Percentiles rank a stretch among this genome's conserved stretches.
These are phyloP conservation scores for Hortaea sp. DNA, from an alignment of 2,329 filamentous ascomycete species.

Conservation along the genomic window DNA sequence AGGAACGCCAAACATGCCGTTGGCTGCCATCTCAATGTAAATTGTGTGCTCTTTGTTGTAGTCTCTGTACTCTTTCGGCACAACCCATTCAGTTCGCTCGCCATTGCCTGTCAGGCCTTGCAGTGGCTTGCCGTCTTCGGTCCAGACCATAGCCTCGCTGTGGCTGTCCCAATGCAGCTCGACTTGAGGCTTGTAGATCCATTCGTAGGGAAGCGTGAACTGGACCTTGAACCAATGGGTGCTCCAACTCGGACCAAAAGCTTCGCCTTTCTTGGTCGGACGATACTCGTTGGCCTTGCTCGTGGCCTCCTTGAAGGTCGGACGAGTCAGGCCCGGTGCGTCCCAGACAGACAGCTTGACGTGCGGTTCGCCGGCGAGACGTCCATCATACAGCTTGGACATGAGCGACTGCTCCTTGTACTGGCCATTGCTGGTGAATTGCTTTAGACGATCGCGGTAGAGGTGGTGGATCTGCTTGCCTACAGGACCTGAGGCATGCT, in stretches of 20 bases:
- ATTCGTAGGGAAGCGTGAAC: constrained; percentile 63
- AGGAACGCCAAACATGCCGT: constrained; percentile 95
- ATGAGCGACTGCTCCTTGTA: constrained; percentile 27
- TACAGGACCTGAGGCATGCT: constrained; percentile 42
- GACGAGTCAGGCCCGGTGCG: constrained; percentile 67
- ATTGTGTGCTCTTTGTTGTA: constrained; percentile 71
- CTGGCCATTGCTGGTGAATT: constrained; percentile 71
- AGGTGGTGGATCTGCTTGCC: constrained; percentile 77
- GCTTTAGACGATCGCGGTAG: constrained; percentile 71
- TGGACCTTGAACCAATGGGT: constrained; percentile 94
- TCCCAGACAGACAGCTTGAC: constrained; percentile 61
- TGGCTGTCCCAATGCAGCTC: constrained; percentile 94
- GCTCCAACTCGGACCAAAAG: constrained; percentile 89
- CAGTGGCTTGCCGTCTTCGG: constrained; percentile 74
- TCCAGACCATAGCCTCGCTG: constrained; percentile 93
- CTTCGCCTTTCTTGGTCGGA: constrained; percentile 62
- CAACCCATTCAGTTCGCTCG: constrained; percentile 82
- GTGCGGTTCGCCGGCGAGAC: constrained; percentile 58
- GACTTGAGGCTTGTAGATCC: constrained; percentile 68
- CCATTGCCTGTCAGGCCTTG: constrained; percentile 87
- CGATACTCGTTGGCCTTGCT: constrained; percentile 57
- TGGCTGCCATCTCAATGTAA: constrained; percentile 98
- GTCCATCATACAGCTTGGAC: constrained; percentile 63
- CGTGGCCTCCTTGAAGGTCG: constrained; percentile 75
- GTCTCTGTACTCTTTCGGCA: constrained; percentile 72